Evolutionary conservation across 768 basidiomycete species (phyloP).

Genomic region (Piloderma croceum): DNA sequence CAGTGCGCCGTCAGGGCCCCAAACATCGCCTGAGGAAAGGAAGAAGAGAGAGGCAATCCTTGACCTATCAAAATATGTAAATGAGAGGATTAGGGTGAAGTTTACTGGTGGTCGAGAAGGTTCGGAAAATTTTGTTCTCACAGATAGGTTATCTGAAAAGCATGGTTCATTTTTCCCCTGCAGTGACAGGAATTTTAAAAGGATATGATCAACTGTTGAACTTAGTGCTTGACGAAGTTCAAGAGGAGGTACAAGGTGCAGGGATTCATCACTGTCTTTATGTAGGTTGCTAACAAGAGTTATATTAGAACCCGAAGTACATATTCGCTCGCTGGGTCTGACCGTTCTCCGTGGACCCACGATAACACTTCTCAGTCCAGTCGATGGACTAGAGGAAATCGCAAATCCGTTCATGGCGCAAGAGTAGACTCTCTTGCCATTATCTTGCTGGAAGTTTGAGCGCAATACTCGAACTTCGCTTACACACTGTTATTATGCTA

Average conservation of each 20-base stretch:
- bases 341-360: constrained; percentile 92
- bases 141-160: background rate
- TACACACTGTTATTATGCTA: too few relatives aligned
- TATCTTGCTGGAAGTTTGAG: background rate
- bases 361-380: constrained; percentile 88
- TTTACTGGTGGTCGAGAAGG: constrained; percentile 98
- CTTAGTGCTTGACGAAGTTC: constrained; percentile 93
- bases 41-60: constrained; percentile 92
- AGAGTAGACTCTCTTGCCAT: constrained; percentile 44
- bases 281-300: constrained; percentile 7
- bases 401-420: constrained; percentile 80
- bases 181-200: constrained; percentile 91
- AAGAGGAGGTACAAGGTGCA: constrained; percentile 73
- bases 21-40: constrained; percentile 54
- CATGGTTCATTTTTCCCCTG: too few relatives aligned
- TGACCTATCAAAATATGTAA: constrained; percentile 90
- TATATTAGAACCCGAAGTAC: constrained; percentile 55
- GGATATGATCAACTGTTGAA: constrained; percentile 96
- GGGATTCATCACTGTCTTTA: constrained; percentile 10
- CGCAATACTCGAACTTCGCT: too few relatives aligned
- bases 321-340: constrained; percentile 67
- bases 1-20: constrained; percentile 41
- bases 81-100: constrained; percentile 89
- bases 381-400: constrained; percentile 93
- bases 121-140: constrained; percentile 22